Base-by-base conservation (phyloP, 2,329 filamentous ascomycete species). In the Colletotrichum sidae region DNA sequence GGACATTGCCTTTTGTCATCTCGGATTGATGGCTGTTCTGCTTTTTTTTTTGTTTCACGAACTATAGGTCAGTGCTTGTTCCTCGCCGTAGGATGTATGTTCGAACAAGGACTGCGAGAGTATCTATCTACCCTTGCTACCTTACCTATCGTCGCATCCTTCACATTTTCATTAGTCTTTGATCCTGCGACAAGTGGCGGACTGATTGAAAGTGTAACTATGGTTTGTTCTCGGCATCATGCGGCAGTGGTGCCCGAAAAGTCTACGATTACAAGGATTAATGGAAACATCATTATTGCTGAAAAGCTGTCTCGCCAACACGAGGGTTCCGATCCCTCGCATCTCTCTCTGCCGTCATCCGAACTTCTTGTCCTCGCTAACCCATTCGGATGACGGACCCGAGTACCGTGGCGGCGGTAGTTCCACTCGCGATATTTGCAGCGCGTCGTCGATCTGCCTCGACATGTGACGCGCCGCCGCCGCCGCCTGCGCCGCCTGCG, bases 351-450 rank as follows among this genome's bases (percentile, higher is more conserved):
- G 2, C 10, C 46, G 17, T 44, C 42, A 57, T 57, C 53, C 63
- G 7, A 57, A 41, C 53, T 63, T 63, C 52, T 66, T 66, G 11
- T 66, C 63, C 13, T 66, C 63, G 42, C 58, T 51, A 35, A 39
- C 59, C 63, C 63, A 66, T 42, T 57, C 59, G 15, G 52, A 53
- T 15, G 52, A 46, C 8, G 62, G 63, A 8, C 58, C 63, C 10
- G 46, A 41, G 37, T 66, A 66, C 37, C 63, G 41, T 15, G 63
- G 63, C 47, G 63, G 63, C 47, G 63, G 63, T 45, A 66, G 15
- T 53, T 66, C 63, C 49, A 66, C 52, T 47, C n/a, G 59, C 10
- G 63, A 66, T 66, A 66, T 62, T 57, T 66, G 63, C 9, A 66
- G 47, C 25, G 63, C 63, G 7, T 66, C 63, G 3, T 66, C 63